Conservation (phyloP, 2,329 filamentous ascomycete genomes). For the Xylariomycetidae sp. region DNA sequence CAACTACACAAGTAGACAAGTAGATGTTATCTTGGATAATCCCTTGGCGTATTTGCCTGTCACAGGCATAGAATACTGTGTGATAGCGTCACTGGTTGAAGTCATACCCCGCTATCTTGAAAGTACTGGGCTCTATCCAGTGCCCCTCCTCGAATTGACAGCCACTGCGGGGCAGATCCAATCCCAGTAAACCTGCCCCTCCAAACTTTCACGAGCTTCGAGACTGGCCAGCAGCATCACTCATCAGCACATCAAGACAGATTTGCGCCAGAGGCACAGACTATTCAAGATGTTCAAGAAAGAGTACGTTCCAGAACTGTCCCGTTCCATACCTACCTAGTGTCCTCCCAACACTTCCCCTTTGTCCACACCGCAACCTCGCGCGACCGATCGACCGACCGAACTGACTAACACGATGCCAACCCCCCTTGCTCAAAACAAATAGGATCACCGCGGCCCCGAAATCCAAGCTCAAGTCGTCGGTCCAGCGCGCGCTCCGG, state of each 20-base stretch:
- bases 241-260: slow-evolving; percentile 5
- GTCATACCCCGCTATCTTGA: too few species aligned
- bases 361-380: too few species aligned
- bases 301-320: slow-evolving; percentile 63
- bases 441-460: slow-evolving; percentile 67
- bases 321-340: too few species aligned
- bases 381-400: too few species aligned
- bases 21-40: too few species aligned
- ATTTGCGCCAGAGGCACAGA: too few species aligned
- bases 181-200: slow-evolving; percentile 20
- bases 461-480: slow-evolving; percentile 97
- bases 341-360: too few species aligned
- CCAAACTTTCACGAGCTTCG: slow-evolving; percentile 28
- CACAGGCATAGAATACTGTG: too few species aligned
- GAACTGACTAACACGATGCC: too few species aligned
- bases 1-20: too few species aligned
- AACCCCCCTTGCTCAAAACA: slow-evolving; percentile 4
- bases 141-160: slow-evolving; percentile 6
- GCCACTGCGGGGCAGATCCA: slow-evolving; percentile 17
- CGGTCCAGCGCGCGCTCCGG: slow-evolving; percentile 82
- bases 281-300: slow-evolving; percentile 81
- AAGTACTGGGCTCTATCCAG: neutral
- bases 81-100: too few species aligned
- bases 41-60: too few species aligned
- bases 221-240: slow-evolving; percentile 8